Evolutionary conservation across 331 rosid genomes (phyloP), one percentile per base, ranked within the genome.

Genomic region (Arachis monticola): DNA sequence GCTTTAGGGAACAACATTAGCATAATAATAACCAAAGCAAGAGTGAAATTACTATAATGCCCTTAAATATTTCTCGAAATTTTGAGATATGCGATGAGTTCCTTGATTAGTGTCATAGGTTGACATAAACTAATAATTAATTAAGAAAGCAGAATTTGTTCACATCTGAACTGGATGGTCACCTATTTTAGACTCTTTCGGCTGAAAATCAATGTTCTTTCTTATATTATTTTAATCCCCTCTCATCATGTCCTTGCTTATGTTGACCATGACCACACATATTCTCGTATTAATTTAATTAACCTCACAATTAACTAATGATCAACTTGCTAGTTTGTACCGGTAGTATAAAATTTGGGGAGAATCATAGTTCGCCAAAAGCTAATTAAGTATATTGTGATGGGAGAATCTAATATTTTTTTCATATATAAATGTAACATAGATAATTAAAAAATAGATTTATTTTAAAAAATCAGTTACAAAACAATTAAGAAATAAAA

Each of bases 11-110:
- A 72, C 74, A 59, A 74, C 44, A 55, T 73, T 73, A 53, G 76
- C 78, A 83, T 83, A 61, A 79, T 77, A 55, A 55, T 70, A 59
- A 76, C 81, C 79, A 59, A 59, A 69, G 57, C 78, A 74, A 77
- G 44, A 47, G 55, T 40, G 30, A 22, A 77, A 14, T 27, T 70
- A 53, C 72, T 40, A 45, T 46, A 30, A n/a, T 80, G 61, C 77
- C 69, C 70, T 75, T 40, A 47, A 47, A 46, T 48, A 42, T 72
- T 73, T 45, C 52, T 10, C 12, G 57, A 48, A 64, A 48, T 1
- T 57, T 56, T 58, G 67, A 69, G 67, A 69, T 48, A 13, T 63
- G n/a, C 3, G 1, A 38, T 38, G 41, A 58, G 13, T 61, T 61
- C 27, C 30, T 61, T 69, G 38, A 8, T 3, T 67, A 61, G 32